These are phyloP conservation scores for Populus hybrid DNA, from an alignment of 441 rosid genomes.

Conservation along the genomic window DNA sequence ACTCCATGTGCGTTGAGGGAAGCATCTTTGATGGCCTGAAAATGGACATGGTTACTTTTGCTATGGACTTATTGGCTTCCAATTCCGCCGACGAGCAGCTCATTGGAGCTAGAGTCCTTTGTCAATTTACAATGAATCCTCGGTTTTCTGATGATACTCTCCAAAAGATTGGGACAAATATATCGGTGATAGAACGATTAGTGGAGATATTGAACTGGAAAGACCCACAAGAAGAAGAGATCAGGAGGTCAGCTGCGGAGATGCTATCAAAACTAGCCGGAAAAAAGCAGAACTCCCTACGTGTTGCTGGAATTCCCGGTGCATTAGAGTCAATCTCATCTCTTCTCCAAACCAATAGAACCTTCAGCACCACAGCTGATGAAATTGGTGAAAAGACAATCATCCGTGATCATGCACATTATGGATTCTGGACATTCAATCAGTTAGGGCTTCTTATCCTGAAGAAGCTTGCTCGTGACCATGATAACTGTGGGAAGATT, in stretches of 20 bases:
- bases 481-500: slow-evolving; percentile 88
- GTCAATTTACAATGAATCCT: slow-evolving; percentile 46
- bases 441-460: slow-evolving; percentile 78
- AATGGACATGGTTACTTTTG: slow-evolving; percentile 83
- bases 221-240: slow-evolving; percentile 77
- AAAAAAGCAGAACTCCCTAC: slow-evolving; percentile 75
- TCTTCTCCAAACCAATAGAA: slow-evolving; percentile 59
- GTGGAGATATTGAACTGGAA: slow-evolving; percentile 97
- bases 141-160: slow-evolving; percentile 71
- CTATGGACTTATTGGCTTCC: slow-evolving; percentile 70
- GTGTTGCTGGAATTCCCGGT: slow-evolving; percentile 86
- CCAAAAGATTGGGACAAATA: slow-evolving; percentile 72
- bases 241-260: slow-evolving; percentile 74
- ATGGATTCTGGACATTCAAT: slow-evolving; percentile 74
- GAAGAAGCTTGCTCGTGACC: slow-evolving; percentile 81
- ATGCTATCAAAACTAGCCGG: slow-evolving; percentile 71
- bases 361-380: slow-evolving; percentile 51
- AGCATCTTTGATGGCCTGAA: slow-evolving; percentile 87
- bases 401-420: slow-evolving; percentile 41
- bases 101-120: slow-evolving; percentile 69
- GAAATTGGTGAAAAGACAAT: slow-evolving; percentile 69
- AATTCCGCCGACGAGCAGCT: slow-evolving; percentile 82
- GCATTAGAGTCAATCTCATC: slow-evolving; percentile 96
- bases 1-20: slow-evolving; percentile 75
- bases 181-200: slow-evolving; percentile 64